Conservation (phyloP, 164 flowering plant genomes). For the grape (Vitis vinifera) region DNA sequence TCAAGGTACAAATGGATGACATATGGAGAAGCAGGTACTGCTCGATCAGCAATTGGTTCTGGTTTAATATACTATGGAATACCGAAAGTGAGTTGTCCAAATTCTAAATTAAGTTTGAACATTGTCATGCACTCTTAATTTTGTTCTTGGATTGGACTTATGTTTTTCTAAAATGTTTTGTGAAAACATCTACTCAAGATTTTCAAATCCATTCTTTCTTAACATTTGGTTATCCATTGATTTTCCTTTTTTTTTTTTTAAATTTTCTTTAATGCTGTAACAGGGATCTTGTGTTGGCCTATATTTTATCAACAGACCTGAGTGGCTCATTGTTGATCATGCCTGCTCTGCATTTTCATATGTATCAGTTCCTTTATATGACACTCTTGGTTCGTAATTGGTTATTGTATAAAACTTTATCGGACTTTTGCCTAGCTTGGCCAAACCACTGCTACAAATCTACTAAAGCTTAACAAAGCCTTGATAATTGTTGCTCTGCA, state of each 20-base stretch:
- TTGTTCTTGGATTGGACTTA: constrained; percentile 3
- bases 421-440: background rate
- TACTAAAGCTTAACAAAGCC: no score
- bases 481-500: constrained; percentile 23
- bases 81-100: constrained; percentile 48
- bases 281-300: constrained; percentile 88
- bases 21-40: constrained; percentile 89
- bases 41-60: constrained; percentile 87
- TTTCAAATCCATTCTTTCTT: background rate
- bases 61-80: constrained; percentile 74
- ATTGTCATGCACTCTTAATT: constrained; percentile 2
- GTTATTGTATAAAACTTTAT: background rate
- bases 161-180: background rate
- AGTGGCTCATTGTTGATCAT: constrained; percentile 97
- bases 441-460: background rate
- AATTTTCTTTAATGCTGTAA: no score
- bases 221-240: no score
- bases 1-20: constrained; percentile 97
- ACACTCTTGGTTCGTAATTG: constrained; percentile 78
- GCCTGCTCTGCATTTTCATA: constrained; percentile 97
- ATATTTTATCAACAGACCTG: constrained; percentile 93
- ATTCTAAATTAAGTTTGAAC: constrained; percentile 3
- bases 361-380: constrained; percentile 93
- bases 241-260: no score
- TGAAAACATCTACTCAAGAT: no score